Base-by-base conservation (phyloP, 108 stramenopile species). In the Cyclotella cryptica region DNA sequence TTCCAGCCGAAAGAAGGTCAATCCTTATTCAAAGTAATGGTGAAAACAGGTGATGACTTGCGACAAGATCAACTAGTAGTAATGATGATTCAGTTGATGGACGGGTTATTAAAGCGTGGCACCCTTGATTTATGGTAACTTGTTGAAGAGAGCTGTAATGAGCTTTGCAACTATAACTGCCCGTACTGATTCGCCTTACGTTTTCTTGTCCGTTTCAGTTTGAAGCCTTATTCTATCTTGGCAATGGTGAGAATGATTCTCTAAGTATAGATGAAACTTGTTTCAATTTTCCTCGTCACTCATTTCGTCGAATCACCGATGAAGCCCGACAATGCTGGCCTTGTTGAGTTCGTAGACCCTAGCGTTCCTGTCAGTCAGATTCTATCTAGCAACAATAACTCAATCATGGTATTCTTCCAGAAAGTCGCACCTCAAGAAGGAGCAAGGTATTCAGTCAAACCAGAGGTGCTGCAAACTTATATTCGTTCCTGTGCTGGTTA, bases 31-130 rank as follows among this genome's bases (percentile, higher is more conserved):
- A 88, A 92, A 61, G 96, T 98, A 5, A 96, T 99, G 69, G 92
- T 99, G 75, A 99, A 99, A 87, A 95, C 94, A 43, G 99, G 99
- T 22, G 99, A 99, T 83, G 99, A 99, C 75, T 79, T 99, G 46
- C 86, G 99, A 1, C 99, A 99, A 81, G 99, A 99, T 83, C 98
- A 99, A 77, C 94, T 99, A 10, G 93, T 96, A 40, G 95, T 98
- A 41, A 96, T 97, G 88, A 90, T 99, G 93, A 93, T 99, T 51
- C 89, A 97, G 53, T 87, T 99, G 46, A 98, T 99, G 98, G 99
- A 99, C 86, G 71, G 93, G 8, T 74, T 98, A 10, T 81, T 99
- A 68, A 98, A 99, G 74, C 90, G 94, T 24, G 98, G 94, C 30
- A 96, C 97, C 49, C 88, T 99, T 39, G 98, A 99, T 68, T 84